Percentiles rank a stretch among this genome's conserved stretches.
Evolutionary conservation across 495 filamentous ascomycete species (phyloP).

Genomic region (Penicillium angulare): DNA sequence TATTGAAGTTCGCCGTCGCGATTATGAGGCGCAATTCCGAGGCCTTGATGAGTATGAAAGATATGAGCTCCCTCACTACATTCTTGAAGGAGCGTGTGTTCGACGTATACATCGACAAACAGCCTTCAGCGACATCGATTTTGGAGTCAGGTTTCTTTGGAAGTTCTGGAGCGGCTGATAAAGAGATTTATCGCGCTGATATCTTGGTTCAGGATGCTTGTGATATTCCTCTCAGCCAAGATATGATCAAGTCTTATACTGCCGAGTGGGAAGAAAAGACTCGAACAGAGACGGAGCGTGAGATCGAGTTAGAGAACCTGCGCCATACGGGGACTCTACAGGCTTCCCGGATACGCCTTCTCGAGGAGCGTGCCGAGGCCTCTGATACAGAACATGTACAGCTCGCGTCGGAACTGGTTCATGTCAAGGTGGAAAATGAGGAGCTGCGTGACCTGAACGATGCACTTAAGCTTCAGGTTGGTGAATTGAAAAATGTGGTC

Average conservation of each 20-base stretch:
- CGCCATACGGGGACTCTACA: slow-evolving; percentile 63
- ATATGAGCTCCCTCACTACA: slow-evolving; percentile 81
- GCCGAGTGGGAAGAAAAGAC: slow-evolving; percentile 91
- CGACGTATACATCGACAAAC: slow-evolving; percentile 93
- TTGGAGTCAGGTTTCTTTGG: slow-evolving; percentile 98
- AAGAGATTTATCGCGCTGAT: slow-evolving; percentile 94
- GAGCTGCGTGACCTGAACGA: slow-evolving; percentile 86
- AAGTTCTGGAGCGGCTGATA: slow-evolving; percentile 82
- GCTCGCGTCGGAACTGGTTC: slow-evolving; percentile 85
- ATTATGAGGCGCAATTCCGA: slow-evolving; percentile 92
- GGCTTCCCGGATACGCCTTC: slow-evolving; percentile 65
- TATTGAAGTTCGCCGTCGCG: slow-evolving; percentile 89
- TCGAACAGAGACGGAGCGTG: slow-evolving; percentile 71
- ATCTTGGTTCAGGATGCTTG: slow-evolving; percentile 91
- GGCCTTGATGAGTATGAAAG: slow-evolving; percentile 77
- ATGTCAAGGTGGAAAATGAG: slow-evolving; percentile 90
- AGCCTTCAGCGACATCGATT: slow-evolving; percentile 80
- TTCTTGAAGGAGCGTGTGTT: slow-evolving; percentile 94
- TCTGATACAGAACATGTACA: slow-evolving; percentile 92
- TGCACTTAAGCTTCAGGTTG: slow-evolving; percentile 75
- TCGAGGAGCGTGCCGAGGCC: slow-evolving; percentile 86
- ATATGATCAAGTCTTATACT: slow-evolving; percentile 75
- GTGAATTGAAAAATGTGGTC: slow-evolving; percentile 77
- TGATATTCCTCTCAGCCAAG: slow-evolving; percentile 77
- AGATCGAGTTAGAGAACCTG: slow-evolving; percentile 76